Base-by-base conservation (phyloP, 2,329 filamentous ascomycete species). In the Bipolaris victoriae region DNA sequence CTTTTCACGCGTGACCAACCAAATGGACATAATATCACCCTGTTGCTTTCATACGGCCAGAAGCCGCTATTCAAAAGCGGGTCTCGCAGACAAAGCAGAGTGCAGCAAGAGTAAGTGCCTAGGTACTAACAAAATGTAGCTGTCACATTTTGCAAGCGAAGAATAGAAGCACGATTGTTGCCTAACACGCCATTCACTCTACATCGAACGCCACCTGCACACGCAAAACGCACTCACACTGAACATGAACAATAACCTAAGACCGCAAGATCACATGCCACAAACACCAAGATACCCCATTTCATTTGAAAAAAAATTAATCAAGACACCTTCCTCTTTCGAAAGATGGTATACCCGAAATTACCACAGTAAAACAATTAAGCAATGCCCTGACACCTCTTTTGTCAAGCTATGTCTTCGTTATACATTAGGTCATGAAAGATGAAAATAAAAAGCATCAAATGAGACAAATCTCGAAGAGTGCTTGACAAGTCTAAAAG, bases 401-500 rank as follows among this genome's bases (percentile, higher is more conserved):
- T 29, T 37, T 49, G 29, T 35, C 51, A 50, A 46, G 45, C 40
- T 26, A 39, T 49, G 31, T 56, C 44, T 37, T 57, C 52, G 48
- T 59, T 47, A 59, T 48, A 49, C 57, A 56, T 59, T 40, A 52
- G 41, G 20, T 59, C 57, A 45, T 52, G 45, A 60, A 48, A 40
- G 44, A 54, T 52, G 26, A 26, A 1, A 46, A 31, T 37, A 36
- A 48, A 51, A 56, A 46, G 31, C 41, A 9, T 11, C 13, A 26
- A 49, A 51, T 35, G 29, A 20, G 43, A 40, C 33, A 45, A 40
- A 55, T 39, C 40, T 22, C 33, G 29, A 35, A 39, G 26, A 39
- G 46, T 24, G 40, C 24, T 45, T 16, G 29, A 57, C 40, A 31
- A 51, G 31, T 53, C 54, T 55, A 46, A 39, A 47, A 26, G 7